Percentiles rank a stretch among this genome's conserved stretches.
These are phyloP conservation scores for Sordariomycetes sp. DNA, from an alignment of 2,329 filamentous ascomycete species.

Conservation along the genomic window DNA sequence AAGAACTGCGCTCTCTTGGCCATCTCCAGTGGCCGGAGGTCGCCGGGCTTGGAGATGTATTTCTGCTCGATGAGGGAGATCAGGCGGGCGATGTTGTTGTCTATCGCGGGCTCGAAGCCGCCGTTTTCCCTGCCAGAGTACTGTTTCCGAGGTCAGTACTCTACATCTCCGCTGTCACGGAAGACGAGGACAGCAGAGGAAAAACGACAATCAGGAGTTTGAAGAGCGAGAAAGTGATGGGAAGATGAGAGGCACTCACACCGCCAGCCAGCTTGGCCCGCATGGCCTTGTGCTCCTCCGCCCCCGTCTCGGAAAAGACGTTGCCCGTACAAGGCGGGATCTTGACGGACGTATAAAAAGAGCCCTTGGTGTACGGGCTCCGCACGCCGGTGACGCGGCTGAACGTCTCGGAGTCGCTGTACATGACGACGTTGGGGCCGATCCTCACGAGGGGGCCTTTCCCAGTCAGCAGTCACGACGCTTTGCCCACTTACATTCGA, in stretches of 20 bases:
- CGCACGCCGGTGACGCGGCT: constrained; percentile 25
- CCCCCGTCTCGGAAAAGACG: constrained; percentile 36
- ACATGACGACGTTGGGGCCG: constrained; percentile 33
- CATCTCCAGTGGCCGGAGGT: constrained; percentile 25
- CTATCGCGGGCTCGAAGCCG: constrained; percentile 32
- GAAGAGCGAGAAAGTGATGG: not conserved
- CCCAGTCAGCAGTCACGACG: not conserved
- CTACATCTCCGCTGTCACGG: not conserved
- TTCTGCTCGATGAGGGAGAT: constrained; percentile 27
- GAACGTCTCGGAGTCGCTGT: constrained; percentile 32
- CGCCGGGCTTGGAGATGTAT: constrained; percentile 21
- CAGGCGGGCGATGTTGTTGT: constrained; percentile 29
- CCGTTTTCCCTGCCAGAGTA: constrained; percentile 31
- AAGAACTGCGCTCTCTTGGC: constrained; percentile 33
- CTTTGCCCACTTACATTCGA: not conserved
- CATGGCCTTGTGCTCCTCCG: constrained; percentile 27
- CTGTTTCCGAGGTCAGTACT: not conserved
- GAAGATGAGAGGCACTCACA: constrained; percentile 17
- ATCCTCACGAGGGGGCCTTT: constrained; percentile 18
- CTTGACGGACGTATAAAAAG: constrained; percentile 28
- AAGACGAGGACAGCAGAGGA: too few relatives aligned
- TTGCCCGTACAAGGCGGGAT: constrained; percentile 34
- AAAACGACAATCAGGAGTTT: not conserved
- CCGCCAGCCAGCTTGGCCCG: constrained; percentile 34
- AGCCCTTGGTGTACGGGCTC: constrained; percentile 26